Percentiles rank a stretch among this genome's conserved stretches.
Evolutionary conservation across 306 rosid genomes (phyloP).

Genomic region (Pterocarpus santalinus): DNA sequence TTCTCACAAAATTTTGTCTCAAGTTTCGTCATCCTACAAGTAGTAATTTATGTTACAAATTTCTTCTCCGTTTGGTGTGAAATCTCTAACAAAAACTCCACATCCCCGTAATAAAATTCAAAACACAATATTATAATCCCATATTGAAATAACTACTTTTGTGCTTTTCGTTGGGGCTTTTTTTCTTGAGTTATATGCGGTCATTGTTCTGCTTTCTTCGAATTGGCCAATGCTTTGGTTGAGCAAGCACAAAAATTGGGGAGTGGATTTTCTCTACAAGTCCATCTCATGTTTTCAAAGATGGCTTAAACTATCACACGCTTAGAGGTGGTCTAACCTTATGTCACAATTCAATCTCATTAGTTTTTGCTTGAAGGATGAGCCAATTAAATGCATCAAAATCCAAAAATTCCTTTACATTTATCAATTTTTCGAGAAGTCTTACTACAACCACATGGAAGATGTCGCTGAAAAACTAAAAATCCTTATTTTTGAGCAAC

Average conservation of each 20-base stretch:
- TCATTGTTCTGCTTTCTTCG: constrained; percentile 45
- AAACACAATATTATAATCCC: too few relatives aligned
- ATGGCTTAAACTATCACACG: too few relatives aligned
- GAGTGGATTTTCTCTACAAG: not conserved
- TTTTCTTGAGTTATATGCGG: constrained; percentile 41
- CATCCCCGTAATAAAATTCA: too few relatives aligned
- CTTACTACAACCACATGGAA: not conserved
- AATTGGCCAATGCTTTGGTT: constrained; percentile 48
- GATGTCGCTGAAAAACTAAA: constrained; percentile 27
- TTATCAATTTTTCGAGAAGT: constrained; percentile 14
- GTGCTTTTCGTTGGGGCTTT: constrained; percentile 51
- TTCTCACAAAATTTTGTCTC: too few relatives aligned
- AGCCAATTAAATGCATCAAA: not conserved
- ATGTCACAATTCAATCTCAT: constrained; percentile 50
- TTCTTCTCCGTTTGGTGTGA: too few relatives aligned
- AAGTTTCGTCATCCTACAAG: too few relatives aligned
- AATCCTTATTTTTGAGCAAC: constrained; percentile 39
- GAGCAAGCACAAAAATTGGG: constrained; percentile 10
- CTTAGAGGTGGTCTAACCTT: constrained; percentile 44
- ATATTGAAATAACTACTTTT: too few relatives aligned
- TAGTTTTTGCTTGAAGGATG: constrained; percentile 5
- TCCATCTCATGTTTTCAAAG: not conserved
- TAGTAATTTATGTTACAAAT: too few relatives aligned
- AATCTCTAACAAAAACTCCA: too few relatives aligned
- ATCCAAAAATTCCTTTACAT: not conserved